phyloP scores from a whole-genome alignment of 2,329 filamentous ascomycete genomes.

The Plectosphaerella cucumerina region DNA sequence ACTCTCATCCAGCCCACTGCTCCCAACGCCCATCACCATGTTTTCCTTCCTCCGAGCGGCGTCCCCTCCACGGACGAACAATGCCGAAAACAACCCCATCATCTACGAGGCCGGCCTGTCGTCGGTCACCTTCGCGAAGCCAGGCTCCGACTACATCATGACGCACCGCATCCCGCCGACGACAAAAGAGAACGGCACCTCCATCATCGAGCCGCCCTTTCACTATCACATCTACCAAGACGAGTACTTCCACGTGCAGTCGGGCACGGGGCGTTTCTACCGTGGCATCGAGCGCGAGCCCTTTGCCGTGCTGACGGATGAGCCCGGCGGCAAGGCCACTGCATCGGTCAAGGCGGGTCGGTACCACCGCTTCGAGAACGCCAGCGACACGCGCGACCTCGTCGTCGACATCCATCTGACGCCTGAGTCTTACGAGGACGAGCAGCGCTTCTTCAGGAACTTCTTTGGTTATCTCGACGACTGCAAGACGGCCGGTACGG shows the following conservation, averaged over 20 bases:
- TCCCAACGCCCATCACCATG: slow-evolving; percentile 6
- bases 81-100: slow-evolving; percentile 14
- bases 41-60: slow-evolving; percentile 15
- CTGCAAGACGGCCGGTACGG: slow-evolving; percentile 10
- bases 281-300: slow-evolving; percentile 9
- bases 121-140: slow-evolving; percentile 12
- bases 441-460: slow-evolving; percentile 19
- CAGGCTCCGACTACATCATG: slow-evolving; percentile 14
- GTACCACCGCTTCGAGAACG: slow-evolving; percentile 19
- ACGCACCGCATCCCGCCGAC: slow-evolving; percentile 14
- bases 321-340: slow-evolving; percentile 5
- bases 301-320: slow-evolving; percentile 8
- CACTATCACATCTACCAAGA: slow-evolving; percentile 19
- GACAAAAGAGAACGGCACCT: slow-evolving; percentile 4
- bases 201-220: slow-evolving; percentile 17
- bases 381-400: slow-evolving; percentile 11
- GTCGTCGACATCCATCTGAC: slow-evolving; percentile 16
- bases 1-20: too few relatives aligned
- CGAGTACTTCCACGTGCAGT: slow-evolving; percentile 14
- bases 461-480: slow-evolving; percentile 21
- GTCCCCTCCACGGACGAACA: slow-evolving; percentile 9
- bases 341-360: slow-evolving; percentile 9
- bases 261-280: slow-evolving; percentile 14
- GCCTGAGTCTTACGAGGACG: slow-evolving; percentile 15
- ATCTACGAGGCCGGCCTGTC: slow-evolving; percentile 16